Evolutionary conservation across 805 yeast species (phyloP), one percentile per base, ranked within the genome.

Genomic region (Wickerhamiella parazyma): DNA sequence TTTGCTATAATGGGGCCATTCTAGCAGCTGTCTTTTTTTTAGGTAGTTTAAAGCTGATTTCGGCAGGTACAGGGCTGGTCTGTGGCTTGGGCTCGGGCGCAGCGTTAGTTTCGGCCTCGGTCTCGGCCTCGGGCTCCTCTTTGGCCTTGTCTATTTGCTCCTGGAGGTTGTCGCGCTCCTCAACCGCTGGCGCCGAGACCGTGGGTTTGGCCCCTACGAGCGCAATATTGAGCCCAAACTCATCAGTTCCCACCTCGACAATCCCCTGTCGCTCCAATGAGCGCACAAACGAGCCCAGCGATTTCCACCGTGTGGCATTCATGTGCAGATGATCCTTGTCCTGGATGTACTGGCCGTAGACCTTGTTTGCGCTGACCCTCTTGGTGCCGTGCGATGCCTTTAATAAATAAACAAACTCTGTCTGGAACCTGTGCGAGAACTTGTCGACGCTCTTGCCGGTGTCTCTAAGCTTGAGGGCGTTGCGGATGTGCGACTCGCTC

Each of bases 241-340:
- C 60, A 26, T 61, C 60, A 20, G 57, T 62, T 19, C 57, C 63
- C 2, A 83, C 78, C 19, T 64, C 60, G 20, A 84, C 72, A 3
- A 70, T 57, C 0, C 83, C 82, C 16, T 67, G 63, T 10, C 67
- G 63, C 1, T 76, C 78, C 49, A 87, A 61, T 50, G 73, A 64
- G 46, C 72, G 70, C 17, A 84, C 69, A 55, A 89, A 84, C 33
- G 73, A 70, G 0, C 85, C 72, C 38, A 91, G 61, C 1, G 80
- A 72, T 3, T 69, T 59, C 84, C 93, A 91, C 46, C 69, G 69
- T 0, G 98, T 91, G 1, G 96, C 77, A 53, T 85, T 86, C 79
- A 91, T 75, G 60, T 89, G 98, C 9, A 86, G 66, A 60, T 91
- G 97, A 45, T 82, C 75, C 54, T 75, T 75, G 57, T 89, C 83